Conservation (phyloP, 495 filamentous ascomycete species). For the Mycothermus thermophilus region DNA sequence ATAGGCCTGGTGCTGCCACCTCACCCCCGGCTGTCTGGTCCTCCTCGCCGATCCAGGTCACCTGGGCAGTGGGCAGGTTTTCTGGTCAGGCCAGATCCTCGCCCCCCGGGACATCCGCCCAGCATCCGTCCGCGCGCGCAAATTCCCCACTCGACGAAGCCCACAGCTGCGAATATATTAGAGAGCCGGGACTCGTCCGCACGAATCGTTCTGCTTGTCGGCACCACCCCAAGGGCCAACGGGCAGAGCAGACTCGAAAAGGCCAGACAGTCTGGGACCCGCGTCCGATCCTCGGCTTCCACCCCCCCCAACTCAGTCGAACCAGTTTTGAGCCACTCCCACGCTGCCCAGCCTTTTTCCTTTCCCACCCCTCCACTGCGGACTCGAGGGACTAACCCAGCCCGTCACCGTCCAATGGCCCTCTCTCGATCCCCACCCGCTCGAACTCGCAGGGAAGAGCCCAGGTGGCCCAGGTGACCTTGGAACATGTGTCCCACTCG, state of each 20-base stretch:
- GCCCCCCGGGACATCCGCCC: conserved; percentile 2
- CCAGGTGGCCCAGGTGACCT: conserved; percentile 1
- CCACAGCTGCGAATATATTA: conserved; percentile 2
- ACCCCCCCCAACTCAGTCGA: too few species aligned
- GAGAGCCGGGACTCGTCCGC: conserved; percentile 3
- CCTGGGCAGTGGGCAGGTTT: conserved; percentile 13
- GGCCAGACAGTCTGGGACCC: not conserved
- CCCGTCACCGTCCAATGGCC: conserved; percentile 5
- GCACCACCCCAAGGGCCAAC: too few species aligned
- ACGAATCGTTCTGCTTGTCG: conserved; percentile 2
- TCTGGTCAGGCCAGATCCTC: conserved; percentile 8
- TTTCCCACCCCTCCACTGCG: conserved; percentile 1
- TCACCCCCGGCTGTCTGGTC: too few species aligned
- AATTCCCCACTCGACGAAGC: not conserved
- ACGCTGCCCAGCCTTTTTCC: too few species aligned
- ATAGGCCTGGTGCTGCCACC: conserved; percentile 16
- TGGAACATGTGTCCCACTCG: conserved; percentile 1
- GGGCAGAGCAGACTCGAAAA: not conserved
- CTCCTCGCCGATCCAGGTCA: too few species aligned
- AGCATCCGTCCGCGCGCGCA: not conserved
- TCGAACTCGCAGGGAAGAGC: too few species aligned
- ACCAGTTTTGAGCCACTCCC: too few species aligned
- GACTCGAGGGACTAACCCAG: too few species aligned
- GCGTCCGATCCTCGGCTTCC: conserved; percentile 1
- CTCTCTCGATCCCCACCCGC: conserved; percentile 6